Evolutionary conservation across 768 basidiomycete genomes (phyloP), one percentile per base, ranked within the genome.

Genomic region (Xanthoconium stramineum): DNA sequence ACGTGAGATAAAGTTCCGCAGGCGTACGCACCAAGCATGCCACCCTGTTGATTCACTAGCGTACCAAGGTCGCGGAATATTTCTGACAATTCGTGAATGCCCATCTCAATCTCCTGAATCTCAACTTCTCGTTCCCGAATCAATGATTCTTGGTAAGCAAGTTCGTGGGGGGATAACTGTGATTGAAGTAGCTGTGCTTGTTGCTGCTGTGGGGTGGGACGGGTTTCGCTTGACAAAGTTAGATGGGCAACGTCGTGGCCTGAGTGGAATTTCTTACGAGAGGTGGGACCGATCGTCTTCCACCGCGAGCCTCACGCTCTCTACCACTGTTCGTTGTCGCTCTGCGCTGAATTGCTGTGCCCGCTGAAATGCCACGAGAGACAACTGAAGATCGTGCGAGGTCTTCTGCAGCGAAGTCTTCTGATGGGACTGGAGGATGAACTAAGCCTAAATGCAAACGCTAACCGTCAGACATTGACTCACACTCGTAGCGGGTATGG

Each of bases 61-160:
- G 94, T 95, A 43, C 95, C 96, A 45, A 99, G 76, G 73, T 98
- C 95, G 48, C 91, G 84, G 80, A 99, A 98, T 67, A 99, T 98
- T 72, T 98, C 93, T 29, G 91, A 83, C 45, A 99, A 74, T 71
- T 99, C 96, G 65, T 96, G 93, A 53, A 99, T 98, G 8, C 97
- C 96, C 8, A 84, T 86, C 72, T 99, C 97, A 50, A 99, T 99
- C 68, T 98, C 94, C 49, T 90, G 84, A 52, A 98, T 98, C 66
- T 98, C 97, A 0, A 79, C 80, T 70, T 99, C 96, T 17, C 97
- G 88, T 68, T 99, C 97, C 38, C 55, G 68, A 37, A 72, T 72
- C 37, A 98, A 76, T 11, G 92, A 91, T 69, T 99, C 96, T 71
- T 98, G 97, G 69, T 95, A 95, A 14, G 92, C 92, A 24, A 98